A percentile compares a stretch with the other conserved stretches of the same genome.
Conservation (phyloP, 73 alveolate species). For the Paramecium octaurelia region DNA sequence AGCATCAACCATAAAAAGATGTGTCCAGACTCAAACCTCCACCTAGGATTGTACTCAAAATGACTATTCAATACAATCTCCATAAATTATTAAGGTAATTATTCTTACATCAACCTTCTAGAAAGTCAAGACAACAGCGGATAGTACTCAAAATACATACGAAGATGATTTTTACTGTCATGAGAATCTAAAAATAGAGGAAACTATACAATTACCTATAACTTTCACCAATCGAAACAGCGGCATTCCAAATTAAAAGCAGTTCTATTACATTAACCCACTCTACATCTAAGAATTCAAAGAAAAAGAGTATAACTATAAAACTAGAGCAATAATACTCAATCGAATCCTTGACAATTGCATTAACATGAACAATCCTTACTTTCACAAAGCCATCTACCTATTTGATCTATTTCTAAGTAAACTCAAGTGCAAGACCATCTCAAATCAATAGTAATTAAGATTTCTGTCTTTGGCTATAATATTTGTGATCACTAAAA, state of each 20-base stretch:
- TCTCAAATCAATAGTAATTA: neutral
- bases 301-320: neutral
- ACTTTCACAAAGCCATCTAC: neutral
- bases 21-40: neutral
- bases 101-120: neutral
- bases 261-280: neutral
- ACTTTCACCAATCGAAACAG: neutral
- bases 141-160: neutral
- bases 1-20: neutral
- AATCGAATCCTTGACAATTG: neutral
- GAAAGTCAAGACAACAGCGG: neutral
- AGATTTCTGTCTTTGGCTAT: neutral
- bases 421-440: neutral
- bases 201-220: neutral
- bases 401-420: slow-evolving; percentile 17
- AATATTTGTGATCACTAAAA: neutral
- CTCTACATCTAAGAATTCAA: neutral
- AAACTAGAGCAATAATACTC: neutral
- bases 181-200: neutral
- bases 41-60: neutral
- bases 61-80: neutral
- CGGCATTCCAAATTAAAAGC: neutral
- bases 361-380: neutral
- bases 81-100: neutral
- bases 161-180: neutral